These are phyloP conservation scores for Hypoxylon fuscum DNA, from an alignment of 495 filamentous ascomycete species.

Conservation along the genomic window DNA sequence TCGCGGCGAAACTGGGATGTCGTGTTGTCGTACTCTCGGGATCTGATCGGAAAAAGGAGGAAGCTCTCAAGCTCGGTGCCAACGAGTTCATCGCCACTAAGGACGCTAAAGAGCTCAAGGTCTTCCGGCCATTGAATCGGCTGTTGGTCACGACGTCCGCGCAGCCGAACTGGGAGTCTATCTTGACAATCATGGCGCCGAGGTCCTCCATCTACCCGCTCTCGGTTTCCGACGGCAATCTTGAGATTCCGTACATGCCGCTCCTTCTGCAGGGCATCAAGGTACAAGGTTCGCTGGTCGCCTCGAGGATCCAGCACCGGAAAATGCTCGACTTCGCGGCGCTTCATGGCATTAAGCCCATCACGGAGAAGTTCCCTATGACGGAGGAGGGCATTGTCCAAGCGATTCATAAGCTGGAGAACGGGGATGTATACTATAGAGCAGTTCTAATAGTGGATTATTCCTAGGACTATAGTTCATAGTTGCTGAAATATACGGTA, in stretches of 20 bases:
- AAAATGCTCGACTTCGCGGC: slow-evolving; percentile 69
- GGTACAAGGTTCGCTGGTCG: slow-evolving; percentile 64
- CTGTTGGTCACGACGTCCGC: slow-evolving; percentile 60
- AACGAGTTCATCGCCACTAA: slow-evolving; percentile 59
- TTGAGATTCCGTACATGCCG: slow-evolving; percentile 63
- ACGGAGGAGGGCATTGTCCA: slow-evolving; percentile 61
- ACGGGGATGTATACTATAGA: slow-evolving; percentile 68
- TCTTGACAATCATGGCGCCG: not conserved
- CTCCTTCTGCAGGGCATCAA: slow-evolving; percentile 58
- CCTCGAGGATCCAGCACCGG: slow-evolving; percentile 56
- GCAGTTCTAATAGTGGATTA: slow-evolving; percentile 49
- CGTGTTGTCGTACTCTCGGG: slow-evolving; percentile 68
- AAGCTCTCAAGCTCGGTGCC: slow-evolving; percentile 63
- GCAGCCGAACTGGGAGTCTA: slow-evolving; percentile 52
- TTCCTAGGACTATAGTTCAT: no score
- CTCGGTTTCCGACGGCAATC: slow-evolving; percentile 58
- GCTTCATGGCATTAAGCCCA: slow-evolving; percentile 62
- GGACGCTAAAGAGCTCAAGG: slow-evolving; percentile 49
- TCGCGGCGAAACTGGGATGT: slow-evolving; percentile 69
- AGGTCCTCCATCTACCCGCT: slow-evolving; percentile 38
- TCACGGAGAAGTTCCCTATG: slow-evolving; percentile 66
- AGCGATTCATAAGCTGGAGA: slow-evolving; percentile 60
- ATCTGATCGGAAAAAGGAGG: slow-evolving; percentile 65
- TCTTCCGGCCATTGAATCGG: slow-evolving; percentile 48
- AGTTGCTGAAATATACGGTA: no score